Conservation (phyloP, 1,284 basidiomycete genomes). For the Rhodotorula sp. region DNA sequence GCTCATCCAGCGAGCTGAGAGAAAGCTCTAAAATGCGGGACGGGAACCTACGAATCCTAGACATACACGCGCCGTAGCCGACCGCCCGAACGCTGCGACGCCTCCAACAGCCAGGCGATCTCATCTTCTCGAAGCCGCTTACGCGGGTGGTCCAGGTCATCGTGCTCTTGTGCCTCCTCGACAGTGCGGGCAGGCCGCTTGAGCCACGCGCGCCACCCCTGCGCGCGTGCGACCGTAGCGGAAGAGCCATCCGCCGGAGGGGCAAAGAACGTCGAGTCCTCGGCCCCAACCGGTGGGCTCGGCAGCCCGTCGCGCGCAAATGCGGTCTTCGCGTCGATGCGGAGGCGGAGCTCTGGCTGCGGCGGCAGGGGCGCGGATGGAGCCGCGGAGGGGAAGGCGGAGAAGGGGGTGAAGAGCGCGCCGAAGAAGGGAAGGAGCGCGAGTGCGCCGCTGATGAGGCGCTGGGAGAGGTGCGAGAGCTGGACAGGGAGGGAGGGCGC, state of each 20-base stretch:
- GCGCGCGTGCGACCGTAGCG: too few species aligned
- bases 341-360: not conserved
- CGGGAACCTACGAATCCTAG: not conserved
- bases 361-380: not conserved
- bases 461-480: not conserved
- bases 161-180: not conserved
- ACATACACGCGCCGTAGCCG: not conserved
- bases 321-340: not conserved
- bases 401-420: not conserved
- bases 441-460: not conserved
- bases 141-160: too few species aligned
- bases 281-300: not conserved
- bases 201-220: not conserved
- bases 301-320: constrained; percentile 5
- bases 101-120: not conserved
- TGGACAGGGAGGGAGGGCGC: not conserved
- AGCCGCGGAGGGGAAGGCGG: not conserved
- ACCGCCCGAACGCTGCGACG: not conserved
- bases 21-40: not conserved
- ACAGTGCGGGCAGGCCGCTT: not conserved
- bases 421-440: not conserved
- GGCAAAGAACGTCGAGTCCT: not conserved
- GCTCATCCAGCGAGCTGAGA: not conserved
- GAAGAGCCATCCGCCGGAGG: not conserved
- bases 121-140: not conserved